Base-by-base conservation (phyloP, 768 basidiomycete species). In the Hypholoma sublateritium region DNA sequence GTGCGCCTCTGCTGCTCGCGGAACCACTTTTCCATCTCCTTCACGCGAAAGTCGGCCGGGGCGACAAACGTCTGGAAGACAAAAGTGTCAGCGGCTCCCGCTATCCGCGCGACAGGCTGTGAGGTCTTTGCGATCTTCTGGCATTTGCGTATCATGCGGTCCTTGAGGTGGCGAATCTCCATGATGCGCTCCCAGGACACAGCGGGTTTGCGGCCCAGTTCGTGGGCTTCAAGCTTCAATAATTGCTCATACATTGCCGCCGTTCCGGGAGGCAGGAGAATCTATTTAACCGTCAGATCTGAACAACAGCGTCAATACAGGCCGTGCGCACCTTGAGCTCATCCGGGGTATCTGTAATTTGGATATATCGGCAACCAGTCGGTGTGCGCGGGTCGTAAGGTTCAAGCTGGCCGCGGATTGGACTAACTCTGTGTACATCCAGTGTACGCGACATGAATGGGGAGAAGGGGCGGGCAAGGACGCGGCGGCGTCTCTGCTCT, bases 1-100 rank as follows among this genome's bases (percentile, higher is more conserved):
- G 70, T 69, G 34, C 76, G 75, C 59, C 75, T 76, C 49, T 81
- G 78, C 53, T 86, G 82, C 28, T 80, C 74, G 56, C 81, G 76
- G 63, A 88, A 82, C 89, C 89, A 91, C 56, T 82, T 84, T 64
- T 91, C 88, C 83, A 91, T 88, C 69, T 88, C 88, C 70, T 88
- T 88, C 36, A 89, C 70, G 17, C 87, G 79, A 65, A 91, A 91
- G 67, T 91, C 88, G 34, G 80, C 66, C 3, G 88, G 87, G 1
- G 89, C 87, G 48, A 87, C 77, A 37, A 88, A 72, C 11, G 86
- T 86, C 59, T 85, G 83, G 70, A 89, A 89, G 32, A 80, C 74
- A 52, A 76, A 71, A 16, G 70, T 68, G 34, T 76, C 69, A 49
- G 75, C 67, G n/a, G 67, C 64, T 17, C 72, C 70, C 51, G 74